These are phyloP conservation scores for Nakaseomyces sp. DNA, from an alignment of 1,139 yeast genomes.

Conservation along the genomic window DNA sequence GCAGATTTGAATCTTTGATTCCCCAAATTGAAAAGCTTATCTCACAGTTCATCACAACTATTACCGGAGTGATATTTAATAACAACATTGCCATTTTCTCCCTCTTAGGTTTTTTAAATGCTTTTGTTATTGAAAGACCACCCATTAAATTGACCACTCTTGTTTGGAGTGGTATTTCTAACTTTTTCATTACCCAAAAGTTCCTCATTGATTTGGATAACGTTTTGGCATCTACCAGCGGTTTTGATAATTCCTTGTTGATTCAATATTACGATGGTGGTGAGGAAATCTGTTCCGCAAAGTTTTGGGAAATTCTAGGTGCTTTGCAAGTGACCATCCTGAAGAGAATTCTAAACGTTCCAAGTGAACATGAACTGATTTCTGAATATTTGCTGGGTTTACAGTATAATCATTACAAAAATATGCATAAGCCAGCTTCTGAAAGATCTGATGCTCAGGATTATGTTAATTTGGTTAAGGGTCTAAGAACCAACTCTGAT, in stretches of 20 bases:
- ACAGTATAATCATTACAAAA: slow-evolving; percentile 15
- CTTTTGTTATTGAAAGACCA: slow-evolving; percentile 18
- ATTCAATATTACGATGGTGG: slow-evolving; percentile 27
- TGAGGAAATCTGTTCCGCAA: slow-evolving; percentile 24
- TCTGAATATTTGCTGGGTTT: slow-evolving; percentile 15
- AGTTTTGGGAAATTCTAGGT: slow-evolving; percentile 21
- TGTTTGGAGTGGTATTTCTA: slow-evolving; percentile 17
- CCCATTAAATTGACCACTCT: slow-evolving; percentile 17
- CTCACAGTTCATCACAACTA: slow-evolving; percentile 26
- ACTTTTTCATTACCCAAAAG: slow-evolving; percentile 15
- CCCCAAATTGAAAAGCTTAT: slow-evolving; percentile 19
- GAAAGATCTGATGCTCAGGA: slow-evolving; percentile 2
- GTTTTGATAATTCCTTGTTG: slow-evolving; percentile 25
- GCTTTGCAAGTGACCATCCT: slow-evolving; percentile 21
- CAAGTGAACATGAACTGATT: slow-evolving; percentile 8
- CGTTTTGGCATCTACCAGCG: slow-evolving; percentile 17
- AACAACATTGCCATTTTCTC: slow-evolving; percentile 26
- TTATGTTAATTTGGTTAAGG: slow-evolving; percentile 6
- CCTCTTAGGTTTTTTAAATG: slow-evolving; percentile 27
- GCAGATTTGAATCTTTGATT: slow-evolving; percentile 29
- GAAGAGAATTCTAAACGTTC: slow-evolving; percentile 11
- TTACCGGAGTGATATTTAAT: slow-evolving; percentile 16
- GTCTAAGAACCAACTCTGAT: slow-evolving; percentile 8
- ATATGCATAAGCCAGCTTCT: slow-evolving; percentile 4
- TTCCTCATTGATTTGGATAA: slow-evolving; percentile 20